A percentile compares a stretch with the other conserved stretches of the same genome.
phyloP scores from a whole-genome alignment of 805 yeast species.

The Metschnikowia kunwiensis region DNA sequence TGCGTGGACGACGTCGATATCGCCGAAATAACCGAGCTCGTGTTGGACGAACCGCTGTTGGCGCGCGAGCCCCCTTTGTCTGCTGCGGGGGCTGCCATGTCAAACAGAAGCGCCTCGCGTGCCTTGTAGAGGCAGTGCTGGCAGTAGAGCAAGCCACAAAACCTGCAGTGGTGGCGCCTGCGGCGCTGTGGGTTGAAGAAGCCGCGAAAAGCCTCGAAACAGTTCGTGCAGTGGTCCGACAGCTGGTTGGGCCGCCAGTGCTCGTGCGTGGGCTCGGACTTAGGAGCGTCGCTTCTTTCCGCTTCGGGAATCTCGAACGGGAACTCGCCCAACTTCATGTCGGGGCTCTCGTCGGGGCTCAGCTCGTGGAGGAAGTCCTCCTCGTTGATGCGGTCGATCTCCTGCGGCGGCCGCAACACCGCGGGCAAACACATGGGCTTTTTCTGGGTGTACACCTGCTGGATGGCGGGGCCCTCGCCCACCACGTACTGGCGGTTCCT shows the following conservation, averaged over 20 bases:
- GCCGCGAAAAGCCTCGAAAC: constrained; percentile 34
- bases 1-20: constrained; percentile 3
- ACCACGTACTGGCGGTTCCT: constrained; percentile 4
- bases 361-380: constrained; percentile 11
- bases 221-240: constrained; percentile 42
- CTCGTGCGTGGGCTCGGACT: constrained; percentile 45
- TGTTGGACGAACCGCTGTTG: constrained; percentile 12
- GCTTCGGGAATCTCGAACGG: constrained; percentile 15
- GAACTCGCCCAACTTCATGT: constrained; percentile 9
- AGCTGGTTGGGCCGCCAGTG: constrained; percentile 51
- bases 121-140: constrained; percentile 25
- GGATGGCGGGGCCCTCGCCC: constrained; percentile 14
- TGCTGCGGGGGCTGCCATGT: constrained; percentile 10
- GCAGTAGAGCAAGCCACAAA: constrained; percentile 18
- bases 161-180: constrained; percentile 20
- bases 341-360: constrained; percentile 14
- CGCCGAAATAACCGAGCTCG: constrained; percentile 5
- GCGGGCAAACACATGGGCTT: constrained; percentile 51
- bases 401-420: constrained; percentile 42
- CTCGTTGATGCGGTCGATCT: constrained; percentile 10
- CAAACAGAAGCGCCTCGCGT: constrained; percentile 12
- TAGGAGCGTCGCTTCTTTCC: neutral
- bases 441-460: constrained; percentile 46
- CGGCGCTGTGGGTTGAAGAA: constrained; percentile 26
- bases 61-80: constrained; percentile 5